These are phyloP conservation scores for Brassica juncea DNA, from an alignment of 345 rosid species.

Conservation along the genomic window DNA sequence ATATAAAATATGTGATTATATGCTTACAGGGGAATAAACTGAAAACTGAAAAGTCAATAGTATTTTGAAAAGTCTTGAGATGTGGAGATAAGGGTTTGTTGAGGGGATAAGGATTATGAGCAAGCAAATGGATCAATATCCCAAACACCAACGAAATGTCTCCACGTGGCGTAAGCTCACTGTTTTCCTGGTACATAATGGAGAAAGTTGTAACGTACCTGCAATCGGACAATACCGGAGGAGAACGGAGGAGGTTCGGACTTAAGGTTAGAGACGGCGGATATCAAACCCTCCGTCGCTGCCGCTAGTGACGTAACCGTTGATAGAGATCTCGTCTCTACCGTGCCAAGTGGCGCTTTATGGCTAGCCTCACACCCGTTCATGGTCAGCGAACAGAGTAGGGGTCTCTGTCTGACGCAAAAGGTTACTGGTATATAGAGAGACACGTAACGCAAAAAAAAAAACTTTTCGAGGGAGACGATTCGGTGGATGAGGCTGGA, in stretches of 20 bases:
- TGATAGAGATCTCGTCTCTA: slow-evolving; percentile 53
- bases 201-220: slow-evolving; percentile 44
- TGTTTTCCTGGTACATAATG: neutral
- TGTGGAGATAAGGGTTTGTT: neutral
- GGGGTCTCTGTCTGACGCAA: slow-evolving; percentile 39
- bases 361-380: slow-evolving; percentile 68
- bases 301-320: slow-evolving; percentile 50
- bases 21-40: neutral
- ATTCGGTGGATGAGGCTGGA: slow-evolving; percentile 20
- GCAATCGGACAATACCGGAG: slow-evolving; percentile 79
- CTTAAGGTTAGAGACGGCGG: slow-evolving; percentile 51
- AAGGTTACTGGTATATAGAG: neutral
- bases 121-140: neutral
- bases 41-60: neutral
- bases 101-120: neutral
- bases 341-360: slow-evolving; percentile 48
- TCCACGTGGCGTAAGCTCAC: slow-evolving; percentile 50
- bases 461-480: slow-evolving; percentile 37
- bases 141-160: slow-evolving; percentile 12
- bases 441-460: neutral
- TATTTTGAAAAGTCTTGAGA: neutral
- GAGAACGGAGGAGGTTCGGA: slow-evolving; percentile 50
- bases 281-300: slow-evolving; percentile 57
- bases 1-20: neutral
- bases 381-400: slow-evolving; percentile 54